Conservation (phyloP, 345 rosid genomes). For the Passiflora organensis region DNA sequence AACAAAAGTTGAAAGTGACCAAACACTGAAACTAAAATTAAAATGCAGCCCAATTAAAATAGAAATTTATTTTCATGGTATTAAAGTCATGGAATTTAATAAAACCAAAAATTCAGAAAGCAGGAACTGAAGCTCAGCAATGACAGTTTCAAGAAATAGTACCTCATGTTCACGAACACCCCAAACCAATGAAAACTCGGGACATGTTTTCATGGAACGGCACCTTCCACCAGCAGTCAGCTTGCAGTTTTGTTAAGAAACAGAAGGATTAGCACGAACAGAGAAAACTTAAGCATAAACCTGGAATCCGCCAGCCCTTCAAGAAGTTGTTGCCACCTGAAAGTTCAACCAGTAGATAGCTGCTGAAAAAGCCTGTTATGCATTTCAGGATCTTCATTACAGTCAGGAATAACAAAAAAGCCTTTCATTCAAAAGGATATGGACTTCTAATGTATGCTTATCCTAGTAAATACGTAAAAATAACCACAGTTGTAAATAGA, state of each 20-base stretch:
- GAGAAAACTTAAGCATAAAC: conserved; percentile 53
- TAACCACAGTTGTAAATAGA: too few relatives aligned
- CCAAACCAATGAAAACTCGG: neutral
- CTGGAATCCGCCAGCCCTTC: conserved; percentile 35
- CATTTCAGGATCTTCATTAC: conserved; percentile 75
- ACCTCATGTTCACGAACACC: neutral
- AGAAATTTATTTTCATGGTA: too few relatives aligned
- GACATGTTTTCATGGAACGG: neutral
- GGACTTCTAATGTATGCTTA: too few relatives aligned
- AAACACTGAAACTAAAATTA: too few relatives aligned
- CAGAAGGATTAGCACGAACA: conserved; percentile 52
- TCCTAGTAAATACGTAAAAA: too few relatives aligned
- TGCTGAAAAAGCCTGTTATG: conserved; percentile 85
- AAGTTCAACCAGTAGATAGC: conserved; percentile 99
- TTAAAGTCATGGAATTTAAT: too few relatives aligned
- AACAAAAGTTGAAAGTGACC: too few relatives aligned
- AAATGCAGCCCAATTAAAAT: too few relatives aligned
- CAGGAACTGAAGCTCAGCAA: neutral
- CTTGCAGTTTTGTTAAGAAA: conserved; percentile 43
- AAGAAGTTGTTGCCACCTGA: conserved; percentile 68
- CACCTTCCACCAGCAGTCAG: conserved; percentile 25
- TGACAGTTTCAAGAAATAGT: neutral
- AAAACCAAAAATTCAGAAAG: too few relatives aligned
- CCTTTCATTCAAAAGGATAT: conserved; percentile 1
- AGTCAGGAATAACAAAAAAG: conserved; percentile 24